phyloP scores from a whole-genome alignment of 306 rosid genomes.

The Phaseolus lunatus region DNA sequence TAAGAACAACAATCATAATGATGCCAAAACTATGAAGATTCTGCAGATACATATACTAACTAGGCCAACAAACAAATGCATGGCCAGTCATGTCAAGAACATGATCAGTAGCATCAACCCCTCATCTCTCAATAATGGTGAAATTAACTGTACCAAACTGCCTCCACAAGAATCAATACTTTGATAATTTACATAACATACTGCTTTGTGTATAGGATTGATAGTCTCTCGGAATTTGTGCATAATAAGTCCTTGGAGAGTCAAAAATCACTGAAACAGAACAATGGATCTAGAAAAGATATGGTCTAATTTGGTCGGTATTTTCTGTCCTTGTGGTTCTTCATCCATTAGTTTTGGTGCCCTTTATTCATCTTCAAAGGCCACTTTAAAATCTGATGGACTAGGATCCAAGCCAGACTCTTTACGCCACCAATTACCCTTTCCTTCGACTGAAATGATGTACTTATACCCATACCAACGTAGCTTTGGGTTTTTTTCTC shows the following conservation, averaged over 20 bases:
- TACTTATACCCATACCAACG: slow-evolving; percentile 37
- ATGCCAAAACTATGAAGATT: slow-evolving; percentile 53
- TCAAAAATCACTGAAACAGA: slow-evolving; percentile 55
- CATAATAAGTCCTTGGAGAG: slow-evolving; percentile 45
- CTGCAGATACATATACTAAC: slow-evolving; percentile 49
- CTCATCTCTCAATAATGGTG: slow-evolving; percentile 52
- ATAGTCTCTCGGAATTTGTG: slow-evolving; percentile 63
- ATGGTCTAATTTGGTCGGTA: slow-evolving; percentile 66
- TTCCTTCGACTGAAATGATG: neutral
- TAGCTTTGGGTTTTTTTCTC: slow-evolving; percentile 30
- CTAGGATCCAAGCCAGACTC: slow-evolving; percentile 43
- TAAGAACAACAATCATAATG: slow-evolving; percentile 18
- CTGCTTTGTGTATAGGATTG: slow-evolving; percentile 26
- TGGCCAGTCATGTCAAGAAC: slow-evolving; percentile 52
- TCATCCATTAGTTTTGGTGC: slow-evolving; percentile 59
- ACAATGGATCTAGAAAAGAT: slow-evolving; percentile 66
- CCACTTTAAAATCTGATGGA: slow-evolving; percentile 54
- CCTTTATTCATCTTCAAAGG: slow-evolving; percentile 55
- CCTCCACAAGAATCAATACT: slow-evolving; percentile 51
- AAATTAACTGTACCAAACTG: slow-evolving; percentile 65
- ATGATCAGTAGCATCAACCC: slow-evolving; percentile 46
- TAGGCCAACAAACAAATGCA: slow-evolving; percentile 47
- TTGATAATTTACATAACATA: slow-evolving; percentile 40
- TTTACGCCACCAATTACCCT: slow-evolving; percentile 13
- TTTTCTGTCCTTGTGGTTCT: slow-evolving; percentile 63